Percentiles rank a stretch among this genome's conserved stretches.
phyloP scores from a whole-genome alignment of 495 filamentous ascomycete species.

The Talaromyces wortmannii region DNA sequence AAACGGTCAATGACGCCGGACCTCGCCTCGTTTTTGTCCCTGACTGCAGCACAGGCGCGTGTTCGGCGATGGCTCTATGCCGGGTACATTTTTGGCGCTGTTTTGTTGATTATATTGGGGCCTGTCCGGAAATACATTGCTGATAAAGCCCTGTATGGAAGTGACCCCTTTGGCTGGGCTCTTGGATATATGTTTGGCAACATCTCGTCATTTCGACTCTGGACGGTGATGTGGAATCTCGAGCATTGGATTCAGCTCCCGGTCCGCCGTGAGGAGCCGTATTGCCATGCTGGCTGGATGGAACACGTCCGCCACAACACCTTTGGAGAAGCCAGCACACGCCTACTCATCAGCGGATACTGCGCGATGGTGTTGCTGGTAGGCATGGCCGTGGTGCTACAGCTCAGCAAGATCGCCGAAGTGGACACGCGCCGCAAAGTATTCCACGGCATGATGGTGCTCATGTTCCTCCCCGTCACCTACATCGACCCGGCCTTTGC shows the following conservation, averaged over 20 bases:
- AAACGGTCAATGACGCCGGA: constrained; percentile 61
- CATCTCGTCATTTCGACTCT: constrained; percentile 56
- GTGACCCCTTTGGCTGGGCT: constrained; percentile 90
- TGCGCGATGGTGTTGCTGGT: constrained; percentile 59
- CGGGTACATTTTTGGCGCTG: constrained; percentile 61
- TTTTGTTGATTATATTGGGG: constrained; percentile 56
- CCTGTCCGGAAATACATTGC: constrained; percentile 65
- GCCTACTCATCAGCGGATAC: constrained; percentile 70
- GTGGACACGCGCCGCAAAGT: constrained; percentile 98
- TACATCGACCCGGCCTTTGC: constrained; percentile 82
- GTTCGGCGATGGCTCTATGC: constrained; percentile 81
- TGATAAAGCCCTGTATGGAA: constrained; percentile 54
- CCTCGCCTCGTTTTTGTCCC: constrained; percentile 65
- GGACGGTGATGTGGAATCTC: constrained; percentile 56
- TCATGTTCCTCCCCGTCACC: constrained; percentile 82
- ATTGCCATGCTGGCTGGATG: constrained; percentile 47
- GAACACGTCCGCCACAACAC: constrained; percentile 47
- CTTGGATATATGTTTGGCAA: constrained; percentile 86
- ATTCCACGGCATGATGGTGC: constrained; percentile 97
- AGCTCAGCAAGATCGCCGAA: constrained; percentile 63
- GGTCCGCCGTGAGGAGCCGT: constrained; percentile 28
- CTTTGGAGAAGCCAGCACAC: constrained; percentile 72
- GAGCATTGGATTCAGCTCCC: constrained; percentile 74
- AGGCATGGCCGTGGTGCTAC: constrained; percentile 67
- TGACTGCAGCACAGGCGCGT: constrained; percentile 72